These are phyloP conservation scores for Chaetoceros muelleri DNA, from an alignment of 108 stramenopile species.

Conservation along the genomic window DNA sequence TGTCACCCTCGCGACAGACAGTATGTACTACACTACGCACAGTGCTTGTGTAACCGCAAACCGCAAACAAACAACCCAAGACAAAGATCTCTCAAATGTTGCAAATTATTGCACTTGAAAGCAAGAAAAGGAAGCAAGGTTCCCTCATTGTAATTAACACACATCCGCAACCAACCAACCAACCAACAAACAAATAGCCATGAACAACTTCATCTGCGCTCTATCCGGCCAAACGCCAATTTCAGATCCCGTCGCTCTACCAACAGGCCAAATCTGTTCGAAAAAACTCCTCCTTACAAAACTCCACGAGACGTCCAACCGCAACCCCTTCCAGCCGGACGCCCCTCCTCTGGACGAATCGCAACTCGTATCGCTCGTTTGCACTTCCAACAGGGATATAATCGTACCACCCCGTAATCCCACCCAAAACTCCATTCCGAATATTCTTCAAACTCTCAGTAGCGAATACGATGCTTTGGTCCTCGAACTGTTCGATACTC, in stretches of 20 bases:
- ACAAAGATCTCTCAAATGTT: no score
- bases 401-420: constrained; percentile 44
- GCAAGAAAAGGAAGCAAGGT: no score
- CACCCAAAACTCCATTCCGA: constrained; percentile 49
- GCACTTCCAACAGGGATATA: constrained; percentile 9
- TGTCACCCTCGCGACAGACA: no score
- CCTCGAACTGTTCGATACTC: constrained; percentile 80
- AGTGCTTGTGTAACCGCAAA: no score
- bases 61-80: no score
- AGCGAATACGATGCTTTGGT: constrained; percentile 83
- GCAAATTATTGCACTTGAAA: no score
- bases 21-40: no score
- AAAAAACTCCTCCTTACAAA: constrained; percentile 53
- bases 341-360: constrained; percentile 43
- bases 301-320: constrained; percentile 62
- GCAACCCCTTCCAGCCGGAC: constrained; percentile 58
- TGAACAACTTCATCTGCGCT: constrained; percentile 36
- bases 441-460: constrained; percentile 47
- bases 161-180: no score
- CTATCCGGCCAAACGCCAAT: constrained; percentile 47
- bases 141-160: no score
- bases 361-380: constrained; percentile 33
- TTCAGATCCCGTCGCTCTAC: constrained; percentile 58
- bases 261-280: constrained; percentile 65
- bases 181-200: no score